Percentiles rank a stretch among this genome's conserved stretches.
These are phyloP conservation scores for Caloboletus firmus DNA, from an alignment of 1,284 basidiomycete genomes.

Conservation along the genomic window DNA sequence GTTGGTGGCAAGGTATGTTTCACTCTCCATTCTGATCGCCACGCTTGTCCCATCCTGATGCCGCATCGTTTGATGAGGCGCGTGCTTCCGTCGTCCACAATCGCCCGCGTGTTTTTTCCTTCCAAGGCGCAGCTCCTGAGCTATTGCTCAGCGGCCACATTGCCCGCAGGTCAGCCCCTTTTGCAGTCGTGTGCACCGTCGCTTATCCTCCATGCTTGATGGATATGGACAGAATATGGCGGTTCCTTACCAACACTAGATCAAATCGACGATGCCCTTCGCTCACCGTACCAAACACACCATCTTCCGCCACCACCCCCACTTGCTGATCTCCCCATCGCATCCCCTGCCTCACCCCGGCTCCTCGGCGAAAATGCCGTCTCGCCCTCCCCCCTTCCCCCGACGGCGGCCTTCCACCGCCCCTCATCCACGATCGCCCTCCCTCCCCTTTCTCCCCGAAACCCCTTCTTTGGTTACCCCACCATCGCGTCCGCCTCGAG, in stretches of 20 bases:
- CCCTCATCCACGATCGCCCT: constrained; percentile 39
- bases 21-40: constrained; percentile 15
- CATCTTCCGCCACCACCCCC: constrained; percentile 9
- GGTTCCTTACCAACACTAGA: constrained; percentile 51
- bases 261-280: constrained; percentile 49
- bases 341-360: background rate
- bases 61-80: constrained; percentile 46
- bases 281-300: constrained; percentile 5
- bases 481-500: constrained; percentile 39
- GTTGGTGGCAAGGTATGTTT: constrained; percentile 66
- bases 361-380: background rate
- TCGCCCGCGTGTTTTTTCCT: constrained; percentile 75
- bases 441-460: constrained; percentile 54
- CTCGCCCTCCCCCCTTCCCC: background rate
- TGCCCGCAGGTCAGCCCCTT: constrained; percentile 25
- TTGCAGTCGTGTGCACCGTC: constrained; percentile 1
- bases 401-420: background rate
- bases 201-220: constrained; percentile 11
- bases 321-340: background rate
- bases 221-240: constrained; percentile 53
- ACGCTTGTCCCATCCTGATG: constrained; percentile 7
- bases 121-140: constrained; percentile 52
- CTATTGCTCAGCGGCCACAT: constrained; percentile 25
- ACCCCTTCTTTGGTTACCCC: constrained; percentile 88
- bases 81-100: constrained; percentile 65